A percentile compares a stretch with the other conserved stretches of the same genome.
Evolutionary conservation across 768 basidiomycete species (phyloP).

Genomic region (Amanita brunnescens): DNA sequence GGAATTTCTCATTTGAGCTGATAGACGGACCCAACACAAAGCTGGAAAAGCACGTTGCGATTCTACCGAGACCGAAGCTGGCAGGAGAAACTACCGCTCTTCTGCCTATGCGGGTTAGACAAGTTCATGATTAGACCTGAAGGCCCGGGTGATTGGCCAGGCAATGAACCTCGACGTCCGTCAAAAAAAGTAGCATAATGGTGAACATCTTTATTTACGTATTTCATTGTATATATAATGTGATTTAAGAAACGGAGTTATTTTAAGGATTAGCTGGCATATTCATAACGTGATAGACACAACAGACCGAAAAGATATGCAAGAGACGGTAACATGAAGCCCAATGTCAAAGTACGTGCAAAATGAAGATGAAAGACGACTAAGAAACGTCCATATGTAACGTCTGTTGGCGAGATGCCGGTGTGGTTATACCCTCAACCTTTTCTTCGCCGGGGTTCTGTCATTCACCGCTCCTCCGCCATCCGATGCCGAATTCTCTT

Average conservation of each 20-base stretch:
- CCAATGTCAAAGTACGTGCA: too few species aligned
- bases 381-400: neutral
- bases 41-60: conserved; percentile 25
- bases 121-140: neutral
- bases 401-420: too few species aligned
- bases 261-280: too few species aligned
- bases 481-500: neutral
- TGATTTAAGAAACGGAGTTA: too few species aligned
- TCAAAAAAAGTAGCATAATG: too few species aligned
- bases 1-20: conserved; percentile 32
- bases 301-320: neutral
- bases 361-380: neutral
- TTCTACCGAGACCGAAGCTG: conserved; percentile 32
- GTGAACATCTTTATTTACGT: too few species aligned
- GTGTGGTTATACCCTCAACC: neutral
- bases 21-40: conserved; percentile 30
- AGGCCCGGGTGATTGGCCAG: too few species aligned
- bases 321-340: too few species aligned
- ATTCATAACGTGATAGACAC: neutral
- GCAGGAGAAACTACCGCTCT: conserved; percentile 23
- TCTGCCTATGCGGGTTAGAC: conserved; percentile 25
- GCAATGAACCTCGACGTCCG: neutral
- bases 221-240: too few species aligned
- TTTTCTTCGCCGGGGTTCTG: conserved; percentile 10
- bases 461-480: neutral